phyloP scores from a whole-genome alignment of 169 alveolate genomes.

The Plasmodium inui region DNA sequence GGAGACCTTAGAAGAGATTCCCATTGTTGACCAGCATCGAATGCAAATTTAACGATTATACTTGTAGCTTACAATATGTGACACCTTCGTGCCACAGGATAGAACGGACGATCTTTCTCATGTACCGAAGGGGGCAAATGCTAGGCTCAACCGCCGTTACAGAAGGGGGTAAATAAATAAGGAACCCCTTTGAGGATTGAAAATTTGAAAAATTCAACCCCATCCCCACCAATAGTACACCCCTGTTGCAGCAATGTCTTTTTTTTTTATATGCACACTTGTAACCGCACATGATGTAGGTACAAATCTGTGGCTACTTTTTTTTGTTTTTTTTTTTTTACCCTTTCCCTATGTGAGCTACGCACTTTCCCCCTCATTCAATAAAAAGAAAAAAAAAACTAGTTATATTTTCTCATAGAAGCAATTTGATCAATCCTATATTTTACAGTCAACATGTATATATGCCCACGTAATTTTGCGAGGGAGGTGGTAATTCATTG shows the following conservation, averaged over 20 bases:
- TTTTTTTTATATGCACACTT: neutral
- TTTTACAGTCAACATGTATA: neutral
- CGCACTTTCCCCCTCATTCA: neutral
- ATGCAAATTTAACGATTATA: neutral
- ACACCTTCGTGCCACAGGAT: neutral
- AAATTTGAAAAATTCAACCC: neutral
- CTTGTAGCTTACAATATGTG: neutral
- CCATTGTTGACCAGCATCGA: slow-evolving; percentile 32
- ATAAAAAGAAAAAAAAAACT: neutral
- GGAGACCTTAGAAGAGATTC: slow-evolving; percentile 12
- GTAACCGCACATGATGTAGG: neutral
- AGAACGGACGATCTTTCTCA: neutral
- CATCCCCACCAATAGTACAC: neutral
- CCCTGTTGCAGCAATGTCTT: neutral
- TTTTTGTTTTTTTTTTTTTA: neutral
- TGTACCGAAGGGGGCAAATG: neutral
- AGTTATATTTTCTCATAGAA: neutral
- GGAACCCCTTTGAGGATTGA: neutral
- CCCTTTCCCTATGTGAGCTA: neutral
- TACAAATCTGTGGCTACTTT: neutral
- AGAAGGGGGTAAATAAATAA: neutral
- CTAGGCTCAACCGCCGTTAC: neutral
- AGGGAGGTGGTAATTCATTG: neutral
- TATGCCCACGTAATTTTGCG: neutral
- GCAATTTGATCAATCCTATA: neutral